Percentiles rank a stretch among this genome's conserved stretches.
Conservation (phyloP, 1,139 yeast genomes). For the Geotrichum candidum region DNA sequence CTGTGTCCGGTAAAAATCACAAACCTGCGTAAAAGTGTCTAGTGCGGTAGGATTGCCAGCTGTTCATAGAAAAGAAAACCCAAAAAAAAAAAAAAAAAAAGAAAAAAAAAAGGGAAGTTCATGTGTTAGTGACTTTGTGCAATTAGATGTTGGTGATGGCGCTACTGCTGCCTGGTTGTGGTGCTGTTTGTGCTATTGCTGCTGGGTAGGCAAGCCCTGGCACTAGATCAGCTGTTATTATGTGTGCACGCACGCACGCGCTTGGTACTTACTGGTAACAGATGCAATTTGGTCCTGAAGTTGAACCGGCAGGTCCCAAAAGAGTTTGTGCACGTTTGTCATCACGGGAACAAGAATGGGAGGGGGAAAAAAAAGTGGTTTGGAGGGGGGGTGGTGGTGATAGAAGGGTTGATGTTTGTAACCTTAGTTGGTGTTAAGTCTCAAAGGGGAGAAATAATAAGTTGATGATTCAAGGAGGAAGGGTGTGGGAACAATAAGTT, state of each 20-base stretch:
- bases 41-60: conserved; percentile 1
- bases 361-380: no score
- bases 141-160: background rate
- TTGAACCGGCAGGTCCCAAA: background rate
- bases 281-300: background rate
- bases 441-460: no score
- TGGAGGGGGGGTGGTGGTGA: no score
- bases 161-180: background rate
- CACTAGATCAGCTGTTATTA: background rate
- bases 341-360: background rate
- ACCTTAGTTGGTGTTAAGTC: no score
- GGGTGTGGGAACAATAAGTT: no score
- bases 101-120: no score
- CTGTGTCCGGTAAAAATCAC: conserved; percentile 7
- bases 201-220: background rate
- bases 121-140: no score
- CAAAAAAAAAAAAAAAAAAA: no score
- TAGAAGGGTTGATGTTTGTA: no score
- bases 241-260: background rate
- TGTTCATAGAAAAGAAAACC: background rate
- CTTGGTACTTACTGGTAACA: background rate
- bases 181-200: background rate
- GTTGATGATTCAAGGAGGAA: no score
- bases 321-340: background rate
- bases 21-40: conserved; percentile 1